Evolutionary conservation across 345 rosid genomes (phyloP), one percentile per base, ranked within the genome.

Genomic region (Gossypium longicalyx): DNA sequence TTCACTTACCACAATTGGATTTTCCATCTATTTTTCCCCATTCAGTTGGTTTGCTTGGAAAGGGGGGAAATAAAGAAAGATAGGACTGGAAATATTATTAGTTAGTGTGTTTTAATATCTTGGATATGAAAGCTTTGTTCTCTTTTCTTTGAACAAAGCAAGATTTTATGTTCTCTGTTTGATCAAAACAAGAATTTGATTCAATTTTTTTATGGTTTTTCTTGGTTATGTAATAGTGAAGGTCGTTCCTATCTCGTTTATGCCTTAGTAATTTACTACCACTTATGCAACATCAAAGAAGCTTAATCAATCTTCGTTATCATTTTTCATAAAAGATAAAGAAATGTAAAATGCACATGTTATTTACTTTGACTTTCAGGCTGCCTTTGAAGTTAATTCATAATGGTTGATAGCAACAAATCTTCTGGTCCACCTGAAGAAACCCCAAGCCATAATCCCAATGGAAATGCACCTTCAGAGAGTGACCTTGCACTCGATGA

Each of bases 401-500:
- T 20, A 59, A 86, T 92, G 98, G 91, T 81, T 45, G 94, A 85
- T 49, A 86, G 64, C 81, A 82, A 79, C 59, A 81, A 87, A 17
- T 73, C 85, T 58, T 83, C 88, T 48, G 87, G 81, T 71, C 86
- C 87, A 54, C 81, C 85, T 5, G 82, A 83, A 72, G 91, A 85
- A 67, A 85, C 82, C 78, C 73, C 66, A 34, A 87, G 86, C 78
- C 84, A 76, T 60, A 84, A 87, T 78, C 75, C 82, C 22, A 87
- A 84, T 67, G 69, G 73, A 19, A 81, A 76, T 41, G 53, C 41
- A 29, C 71, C 76, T 43, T 49, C 54, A 0, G 83, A 78, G 67
- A 87, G 85, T n/a, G 91, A 90, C 27, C 74, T 84, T 77, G 77
- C 93, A 4, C 84, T 92, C 2, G 92, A 89, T 53, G 80, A 81